Percentiles rank a stretch among this genome's conserved stretches.
These are phyloP conservation scores for Fusarium continuum DNA, from an alignment of 2,329 filamentous ascomycete species.

Conservation along the genomic window DNA sequence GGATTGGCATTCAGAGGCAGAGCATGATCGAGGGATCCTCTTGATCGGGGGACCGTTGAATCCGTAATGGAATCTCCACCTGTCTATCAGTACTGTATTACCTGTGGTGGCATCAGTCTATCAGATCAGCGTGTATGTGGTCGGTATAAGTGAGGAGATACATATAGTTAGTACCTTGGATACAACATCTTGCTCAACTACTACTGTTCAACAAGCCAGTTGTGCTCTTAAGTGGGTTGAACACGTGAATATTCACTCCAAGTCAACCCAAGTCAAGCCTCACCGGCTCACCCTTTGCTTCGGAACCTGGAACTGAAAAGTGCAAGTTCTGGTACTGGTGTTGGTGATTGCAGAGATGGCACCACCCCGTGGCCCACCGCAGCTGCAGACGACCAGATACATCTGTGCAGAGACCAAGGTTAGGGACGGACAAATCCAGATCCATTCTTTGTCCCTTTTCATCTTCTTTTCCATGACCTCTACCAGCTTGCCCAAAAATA, in stretches of 20 bases:
- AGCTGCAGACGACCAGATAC: slow-evolving; percentile 26
- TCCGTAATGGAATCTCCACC: too few species aligned
- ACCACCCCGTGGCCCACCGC: too few species aligned
- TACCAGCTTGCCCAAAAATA: slow-evolving; percentile 1
- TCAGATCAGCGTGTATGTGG: not conserved
- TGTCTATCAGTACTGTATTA: too few species aligned
- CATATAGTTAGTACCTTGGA: too few species aligned
- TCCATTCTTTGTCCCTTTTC: not conserved
- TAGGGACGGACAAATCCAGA: slow-evolving; percentile 21
- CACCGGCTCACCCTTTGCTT: slow-evolving; percentile 3
- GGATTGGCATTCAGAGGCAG: not conserved
- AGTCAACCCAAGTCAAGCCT: not conserved
- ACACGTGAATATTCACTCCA: slow-evolving; percentile 16
- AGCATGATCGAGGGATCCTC: slow-evolving; percentile 4
- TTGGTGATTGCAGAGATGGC: slow-evolving; percentile 1
- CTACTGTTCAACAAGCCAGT: not conserved
- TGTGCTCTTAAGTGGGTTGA: slow-evolving; percentile 2
- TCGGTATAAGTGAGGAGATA: slow-evolving; percentile 8
- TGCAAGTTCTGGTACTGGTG: slow-evolving; percentile 1
- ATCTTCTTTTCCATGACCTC: not conserved
- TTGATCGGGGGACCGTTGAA: slow-evolving; percentile 5
- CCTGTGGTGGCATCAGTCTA: not conserved
- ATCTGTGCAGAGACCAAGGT: slow-evolving; percentile 29
- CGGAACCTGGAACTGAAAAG: slow-evolving; percentile 17
- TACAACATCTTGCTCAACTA: not conserved